Evolutionary conservation across 768 basidiomycete species (phyloP).

Genomic region (Panaeolus cyanescens): DNA sequence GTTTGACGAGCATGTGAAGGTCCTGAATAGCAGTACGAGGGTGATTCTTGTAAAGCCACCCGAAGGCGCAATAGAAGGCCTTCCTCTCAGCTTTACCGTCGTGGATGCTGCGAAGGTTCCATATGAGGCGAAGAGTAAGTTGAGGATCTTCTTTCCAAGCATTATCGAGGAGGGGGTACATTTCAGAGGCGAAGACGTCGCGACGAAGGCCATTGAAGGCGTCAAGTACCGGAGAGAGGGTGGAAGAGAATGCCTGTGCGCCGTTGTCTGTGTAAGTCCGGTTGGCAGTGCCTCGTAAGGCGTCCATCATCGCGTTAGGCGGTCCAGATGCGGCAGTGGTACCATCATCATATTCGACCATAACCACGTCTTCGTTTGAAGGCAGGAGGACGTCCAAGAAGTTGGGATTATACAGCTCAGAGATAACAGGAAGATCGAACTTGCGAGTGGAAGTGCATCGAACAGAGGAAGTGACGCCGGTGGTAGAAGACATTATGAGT

Average conservation of each 20-base stretch:
- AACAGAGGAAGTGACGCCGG: constrained; percentile 14
- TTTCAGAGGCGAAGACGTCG: constrained; percentile 12
- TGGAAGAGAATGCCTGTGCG: constrained; percentile 54
- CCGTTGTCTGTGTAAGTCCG: constrained; percentile 51
- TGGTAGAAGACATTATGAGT: constrained; percentile 20
- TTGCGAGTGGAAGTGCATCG: constrained; percentile 34
- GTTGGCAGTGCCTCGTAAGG: constrained; percentile 42
- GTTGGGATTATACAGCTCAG: constrained; percentile 56
- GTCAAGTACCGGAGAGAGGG: constrained; percentile 52
- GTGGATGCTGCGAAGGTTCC: constrained; percentile 69
- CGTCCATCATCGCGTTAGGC: constrained; percentile 56
- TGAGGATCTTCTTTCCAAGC: constrained; percentile 62
- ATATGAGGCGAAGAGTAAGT: constrained; percentile 66
- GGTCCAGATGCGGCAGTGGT: constrained; percentile 9
- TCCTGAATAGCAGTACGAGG: constrained; percentile 71
- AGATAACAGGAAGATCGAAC: constrained; percentile 55
- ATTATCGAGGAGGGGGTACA: constrained; percentile 40
- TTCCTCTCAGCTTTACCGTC: constrained; percentile 67
- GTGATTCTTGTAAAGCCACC: constrained; percentile 70
- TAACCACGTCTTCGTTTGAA: constrained; percentile 5
- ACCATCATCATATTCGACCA: constrained; percentile 5
- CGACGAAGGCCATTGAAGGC: constrained; percentile 51
- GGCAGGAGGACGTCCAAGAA: constrained; percentile 64
- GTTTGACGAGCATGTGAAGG: constrained; percentile 53
- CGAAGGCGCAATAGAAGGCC: constrained; percentile 63